Percentiles rank a stretch among this genome's conserved stretches.
Evolutionary conservation across 176 grass and related monocot species (phyloP).

Genomic region (Musa troglodytarum): DNA sequence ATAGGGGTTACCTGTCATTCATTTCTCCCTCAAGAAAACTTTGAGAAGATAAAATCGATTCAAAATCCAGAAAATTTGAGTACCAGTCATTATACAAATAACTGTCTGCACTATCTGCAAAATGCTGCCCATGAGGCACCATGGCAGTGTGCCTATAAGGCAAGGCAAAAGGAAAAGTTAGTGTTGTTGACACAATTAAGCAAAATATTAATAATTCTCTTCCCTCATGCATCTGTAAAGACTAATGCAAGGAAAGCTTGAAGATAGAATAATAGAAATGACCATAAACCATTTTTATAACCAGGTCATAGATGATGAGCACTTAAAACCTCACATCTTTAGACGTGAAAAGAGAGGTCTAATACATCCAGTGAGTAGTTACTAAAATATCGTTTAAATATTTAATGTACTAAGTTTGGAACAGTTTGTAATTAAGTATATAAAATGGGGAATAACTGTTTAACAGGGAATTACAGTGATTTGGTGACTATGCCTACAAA

Average conservation of each 20-base stretch:
- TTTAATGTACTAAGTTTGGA: no score
- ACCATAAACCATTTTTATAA: background rate
- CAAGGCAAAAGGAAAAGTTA: background rate
- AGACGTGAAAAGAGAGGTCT: no score
- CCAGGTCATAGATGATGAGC: background rate
- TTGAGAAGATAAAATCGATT: slow-evolving; percentile 17
- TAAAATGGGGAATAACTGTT: no score
- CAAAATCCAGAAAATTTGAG: slow-evolving; percentile 27
- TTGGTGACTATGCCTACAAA: background rate
- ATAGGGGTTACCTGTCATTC: slow-evolving; percentile 8
- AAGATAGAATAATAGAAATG: background rate
- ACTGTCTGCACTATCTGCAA: background rate
- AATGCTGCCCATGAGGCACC: background rate
- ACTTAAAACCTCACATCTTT: background rate
- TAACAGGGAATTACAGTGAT: no score
- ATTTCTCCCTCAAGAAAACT: slow-evolving; percentile 14
- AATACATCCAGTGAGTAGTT: no score
- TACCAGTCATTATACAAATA: slow-evolving; percentile 9
- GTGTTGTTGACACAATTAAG: background rate
- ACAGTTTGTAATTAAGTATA: no score
- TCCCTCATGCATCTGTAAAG: background rate
- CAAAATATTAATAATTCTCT: background rate
- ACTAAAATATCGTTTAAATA: no score
- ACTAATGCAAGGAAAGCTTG: background rate
- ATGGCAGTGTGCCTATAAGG: slow-evolving; percentile 2